Evolutionary conservation across 495 filamentous ascomycete genomes (phyloP).

Genomic region (Cercophora newfieldiana): DNA sequence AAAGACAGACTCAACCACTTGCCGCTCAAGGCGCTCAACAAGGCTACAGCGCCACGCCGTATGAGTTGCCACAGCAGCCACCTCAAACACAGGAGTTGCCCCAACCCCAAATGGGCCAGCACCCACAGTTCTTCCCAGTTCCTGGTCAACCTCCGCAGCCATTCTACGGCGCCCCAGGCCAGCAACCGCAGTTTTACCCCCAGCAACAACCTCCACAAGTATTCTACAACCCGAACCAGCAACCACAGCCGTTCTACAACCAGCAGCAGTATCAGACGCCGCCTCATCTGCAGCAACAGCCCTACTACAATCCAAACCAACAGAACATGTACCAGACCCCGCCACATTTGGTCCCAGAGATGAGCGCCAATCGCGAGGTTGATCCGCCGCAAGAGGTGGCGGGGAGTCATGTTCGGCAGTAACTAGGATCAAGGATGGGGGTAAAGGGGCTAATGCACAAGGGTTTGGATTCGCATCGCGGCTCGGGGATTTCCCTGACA

Average conservation of each 20-base stretch:
- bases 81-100: not conserved
- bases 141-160: not conserved
- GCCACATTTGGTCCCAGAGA: conserved; percentile 10
- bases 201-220: not conserved
- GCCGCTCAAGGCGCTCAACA: not conserved
- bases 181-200: conserved; percentile 2
- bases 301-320: too few relatives aligned
- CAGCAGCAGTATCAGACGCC: conserved; percentile 2
- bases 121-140: not conserved
- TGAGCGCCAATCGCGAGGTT: conserved; percentile 17
- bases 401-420: conserved; percentile 5
- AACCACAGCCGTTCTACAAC: not conserved
- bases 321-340: not conserved
- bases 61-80: not conserved
- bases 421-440: too few relatives aligned
- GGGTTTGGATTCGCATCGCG: not conserved
- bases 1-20: not conserved
- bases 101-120: not conserved
- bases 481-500: too few relatives aligned
- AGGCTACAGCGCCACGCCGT: not conserved
- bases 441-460: not conserved
- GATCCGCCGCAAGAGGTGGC: conserved; percentile 24
- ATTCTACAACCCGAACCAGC: not conserved
- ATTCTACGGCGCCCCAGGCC: not conserved
- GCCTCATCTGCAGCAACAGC: not conserved